These are phyloP conservation scores for Polyporus arcularius DNA, from an alignment of 768 basidiomycete genomes.

Conservation along the genomic window DNA sequence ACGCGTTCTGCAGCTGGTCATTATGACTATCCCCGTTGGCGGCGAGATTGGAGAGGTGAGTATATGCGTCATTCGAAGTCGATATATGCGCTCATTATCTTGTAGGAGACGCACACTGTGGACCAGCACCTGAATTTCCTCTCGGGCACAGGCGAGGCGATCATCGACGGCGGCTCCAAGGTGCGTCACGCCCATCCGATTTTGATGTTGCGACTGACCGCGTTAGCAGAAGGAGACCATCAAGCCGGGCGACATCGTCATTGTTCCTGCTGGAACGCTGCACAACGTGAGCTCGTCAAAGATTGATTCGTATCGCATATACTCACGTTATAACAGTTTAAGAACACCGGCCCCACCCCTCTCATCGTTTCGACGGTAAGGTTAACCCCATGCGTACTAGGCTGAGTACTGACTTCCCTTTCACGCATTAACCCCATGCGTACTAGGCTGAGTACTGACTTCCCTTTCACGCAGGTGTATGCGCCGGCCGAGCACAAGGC, in stretches of 20 bases:
- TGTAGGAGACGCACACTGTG: conserved; percentile 29
- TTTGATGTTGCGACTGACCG: background rate
- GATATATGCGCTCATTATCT: background rate
- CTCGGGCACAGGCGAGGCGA: conserved; percentile 27
- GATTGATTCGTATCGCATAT: background rate
- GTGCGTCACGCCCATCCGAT: background rate
- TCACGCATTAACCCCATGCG: conserved; percentile 4
- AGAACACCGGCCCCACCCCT: conserved; percentile 29
- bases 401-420: background rate
- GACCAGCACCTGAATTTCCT: conserved; percentile 32
- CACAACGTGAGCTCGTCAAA: conserved; percentile 26
- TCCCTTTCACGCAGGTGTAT: conserved; percentile 21
- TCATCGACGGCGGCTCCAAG: conserved; percentile 22
- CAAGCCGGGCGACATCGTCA: conserved; percentile 28
- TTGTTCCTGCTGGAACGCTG: conserved; percentile 29
- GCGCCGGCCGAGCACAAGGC: conserved; percentile 33
- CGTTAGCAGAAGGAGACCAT: conserved; percentile 13
- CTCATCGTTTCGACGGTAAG: conserved; percentile 29
- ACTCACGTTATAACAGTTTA: conserved; percentile 23
- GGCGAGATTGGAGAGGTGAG: conserved; percentile 31
- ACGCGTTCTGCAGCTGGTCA: conserved; percentile 20
- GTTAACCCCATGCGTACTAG: background rate
- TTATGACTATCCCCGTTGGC: conserved; percentile 31
- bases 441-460: background rate
- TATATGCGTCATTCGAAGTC: background rate